A percentile compares a stretch with the other conserved stretches of the same genome.
phyloP scores from a whole-genome alignment of 2,329 filamentous ascomycete species.

The Phoma sp. region DNA sequence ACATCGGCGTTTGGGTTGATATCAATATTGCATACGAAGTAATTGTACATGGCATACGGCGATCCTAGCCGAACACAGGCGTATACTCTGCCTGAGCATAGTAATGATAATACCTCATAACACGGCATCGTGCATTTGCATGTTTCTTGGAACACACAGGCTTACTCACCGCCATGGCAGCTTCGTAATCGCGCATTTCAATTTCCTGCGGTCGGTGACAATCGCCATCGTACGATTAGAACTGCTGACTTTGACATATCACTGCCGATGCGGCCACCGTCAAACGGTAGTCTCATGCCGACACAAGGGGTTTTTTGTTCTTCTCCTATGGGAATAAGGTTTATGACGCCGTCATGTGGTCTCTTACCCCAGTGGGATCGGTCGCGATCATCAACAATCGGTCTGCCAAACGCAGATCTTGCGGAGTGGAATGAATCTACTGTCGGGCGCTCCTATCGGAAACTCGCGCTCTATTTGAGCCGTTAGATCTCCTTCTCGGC shows the following conservation, averaged over 20 bases:
- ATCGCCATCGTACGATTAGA: neutral
- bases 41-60: neutral
- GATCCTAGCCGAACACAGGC: neutral
- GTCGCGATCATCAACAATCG: constrained; percentile 8
- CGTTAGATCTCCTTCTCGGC: neutral
- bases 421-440: neutral
- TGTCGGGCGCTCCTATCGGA: neutral
- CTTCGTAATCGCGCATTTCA: no score
- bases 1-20: constrained; percentile 20
- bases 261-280: neutral
- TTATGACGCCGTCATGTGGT: constrained; percentile 5
- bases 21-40: neutral
- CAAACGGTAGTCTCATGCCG: neutral
- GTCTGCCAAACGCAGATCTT: constrained; percentile 6
- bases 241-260: no score
- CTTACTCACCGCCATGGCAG: no score
- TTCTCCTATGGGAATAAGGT: neutral
- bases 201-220: no score
- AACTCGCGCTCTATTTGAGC: neutral
- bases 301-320: no score
- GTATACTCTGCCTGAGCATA: neutral
- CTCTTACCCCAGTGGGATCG: neutral
- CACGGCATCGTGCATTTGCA: neutral
- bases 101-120: constrained; percentile 11
- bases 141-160: neutral